Evolutionary conservation across 2,329 filamentous ascomycete genomes (phyloP), one percentile per base, ranked within the genome.

Genomic region (Epichloe sp.): DNA sequence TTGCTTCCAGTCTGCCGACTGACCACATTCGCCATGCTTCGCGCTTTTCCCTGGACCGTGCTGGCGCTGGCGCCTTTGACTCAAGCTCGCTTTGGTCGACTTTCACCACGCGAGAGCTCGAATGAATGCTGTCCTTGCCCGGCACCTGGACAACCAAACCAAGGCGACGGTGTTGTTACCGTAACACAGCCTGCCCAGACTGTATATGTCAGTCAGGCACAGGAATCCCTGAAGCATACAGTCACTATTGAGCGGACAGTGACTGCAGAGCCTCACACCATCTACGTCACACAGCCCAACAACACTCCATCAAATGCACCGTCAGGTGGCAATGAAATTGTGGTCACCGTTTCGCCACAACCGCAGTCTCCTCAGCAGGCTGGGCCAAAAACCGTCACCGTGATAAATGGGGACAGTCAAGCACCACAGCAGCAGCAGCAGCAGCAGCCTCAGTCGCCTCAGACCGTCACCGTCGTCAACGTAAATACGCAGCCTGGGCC

Each of bases 81-180:
- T 6, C 56, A 64, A 17, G 65, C 63, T 43, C 58, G 56, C 15
- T 55, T 61, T 36, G 54, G 55, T 34, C 55, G 56, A 35, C 47
- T 60, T 17, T 51, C 55, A 8, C 40, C 56, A 23, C 58, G 57
- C 45, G 53, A 52, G 14, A 50, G 55, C 15, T 50, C 48, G n/a
- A 51, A 59, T 4, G 58, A 61, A 45, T 66, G 62, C 47, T 65
- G 63, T 42, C 60, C 65, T 36, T 68, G 65, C 23, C 51, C 59
- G 5, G 47, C 51, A 10, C 42, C 59, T 17, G 54, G 54, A 21
- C 53, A 50, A 12, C 31, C 54, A 21, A 50, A 46, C 8, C 50
- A 54, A n/a, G 56, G 45, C 12, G 36, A 43, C 8, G 52, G 53
- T 8, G 62, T 60, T 11, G 55, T 66, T 37, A 65, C 61, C 19